Percentiles rank a stretch among this genome's conserved stretches.
Conservation (phyloP, 345 rosid genomes). For the Arabidopsis arenosa region DNA sequence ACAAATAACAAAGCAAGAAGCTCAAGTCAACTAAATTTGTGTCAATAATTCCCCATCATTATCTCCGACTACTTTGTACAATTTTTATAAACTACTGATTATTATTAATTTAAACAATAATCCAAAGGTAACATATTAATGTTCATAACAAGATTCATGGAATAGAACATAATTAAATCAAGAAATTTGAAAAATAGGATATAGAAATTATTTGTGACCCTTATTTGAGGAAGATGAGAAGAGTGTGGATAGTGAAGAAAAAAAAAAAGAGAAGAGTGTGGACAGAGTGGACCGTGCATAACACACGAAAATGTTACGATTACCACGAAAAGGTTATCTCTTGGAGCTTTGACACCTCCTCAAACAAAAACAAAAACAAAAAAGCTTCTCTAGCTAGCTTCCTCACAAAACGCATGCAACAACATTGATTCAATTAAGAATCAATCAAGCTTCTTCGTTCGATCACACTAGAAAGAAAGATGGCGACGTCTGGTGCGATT, state of each 20-base stretch:
- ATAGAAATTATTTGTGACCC: not conserved
- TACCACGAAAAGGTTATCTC: conserved; percentile 45
- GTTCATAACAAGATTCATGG: not conserved
- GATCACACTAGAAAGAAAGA: conserved; percentile 11
- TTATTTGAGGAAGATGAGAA: conserved; percentile 13
- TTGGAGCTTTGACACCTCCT: conserved; percentile 19
- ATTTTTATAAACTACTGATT: too few relatives aligned
- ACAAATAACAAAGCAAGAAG: too few relatives aligned
- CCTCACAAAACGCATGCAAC: conserved; percentile 28
- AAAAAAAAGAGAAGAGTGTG: conserved; percentile 2
- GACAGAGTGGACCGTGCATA: conserved; percentile 39
- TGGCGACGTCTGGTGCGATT: conserved; percentile 44
- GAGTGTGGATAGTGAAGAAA: not conserved
- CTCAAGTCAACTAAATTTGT: not conserved
- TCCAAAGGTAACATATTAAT: too few relatives aligned
- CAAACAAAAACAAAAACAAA: not conserved
- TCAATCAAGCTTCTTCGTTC: conserved; percentile 15
- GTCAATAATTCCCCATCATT: too few relatives aligned
- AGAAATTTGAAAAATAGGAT: not conserved
- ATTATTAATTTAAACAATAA: too few relatives aligned
- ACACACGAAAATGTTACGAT: conserved; percentile 33
- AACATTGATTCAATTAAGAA: conserved; percentile 10
- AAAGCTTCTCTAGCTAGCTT: not conserved
- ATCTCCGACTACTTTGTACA: too few relatives aligned
- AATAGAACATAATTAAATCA: not conserved